Percentiles rank a stretch among this genome's conserved stretches.
These are phyloP conservation scores for Mycena sanguinolenta DNA, from an alignment of 768 basidiomycete species.

Conservation along the genomic window DNA sequence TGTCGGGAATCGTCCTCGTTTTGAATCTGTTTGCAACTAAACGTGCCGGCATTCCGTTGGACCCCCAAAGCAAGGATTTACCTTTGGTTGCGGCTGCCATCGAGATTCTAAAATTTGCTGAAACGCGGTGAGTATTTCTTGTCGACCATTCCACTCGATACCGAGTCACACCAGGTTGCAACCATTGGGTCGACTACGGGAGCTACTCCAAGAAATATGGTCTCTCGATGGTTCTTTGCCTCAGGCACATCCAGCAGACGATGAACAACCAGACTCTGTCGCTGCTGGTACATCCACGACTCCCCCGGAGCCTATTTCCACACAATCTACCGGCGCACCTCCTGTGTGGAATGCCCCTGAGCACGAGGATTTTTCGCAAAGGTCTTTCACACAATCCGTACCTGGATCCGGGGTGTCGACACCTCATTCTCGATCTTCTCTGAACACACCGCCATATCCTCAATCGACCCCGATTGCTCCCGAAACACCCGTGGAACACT, in stretches of 20 bases:
- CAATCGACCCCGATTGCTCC: background rate
- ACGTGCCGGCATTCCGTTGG: conserved; percentile 1
- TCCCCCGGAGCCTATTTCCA: background rate
- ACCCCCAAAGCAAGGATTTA: background rate
- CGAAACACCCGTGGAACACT: conserved; percentile 5
- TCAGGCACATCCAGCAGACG: background rate
- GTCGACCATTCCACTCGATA: background rate
- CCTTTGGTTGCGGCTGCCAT: too few relatives aligned
- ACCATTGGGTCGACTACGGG: conserved; percentile 14
- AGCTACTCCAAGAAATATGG: conserved; percentile 26
- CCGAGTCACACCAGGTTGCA: background rate
- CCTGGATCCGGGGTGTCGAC: too few relatives aligned
- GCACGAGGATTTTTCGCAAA: background rate
- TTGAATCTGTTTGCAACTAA: conserved; percentile 10
- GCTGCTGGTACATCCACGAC: background rate
- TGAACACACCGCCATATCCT: too few relatives aligned
- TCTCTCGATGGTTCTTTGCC: conserved; percentile 19
- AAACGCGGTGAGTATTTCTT: too few relatives aligned
- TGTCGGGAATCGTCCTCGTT: conserved; percentile 15
- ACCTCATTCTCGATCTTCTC: too few relatives aligned
- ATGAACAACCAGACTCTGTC: background rate
- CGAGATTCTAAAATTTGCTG: too few relatives aligned
- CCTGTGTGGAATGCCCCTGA: background rate
- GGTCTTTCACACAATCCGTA: background rate
- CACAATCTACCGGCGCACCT: background rate